Percentiles rank a stretch among this genome's conserved stretches.
Evolutionary conservation across 495 filamentous ascomycete species (phyloP).

Genomic region (Peziza echinospora): DNA sequence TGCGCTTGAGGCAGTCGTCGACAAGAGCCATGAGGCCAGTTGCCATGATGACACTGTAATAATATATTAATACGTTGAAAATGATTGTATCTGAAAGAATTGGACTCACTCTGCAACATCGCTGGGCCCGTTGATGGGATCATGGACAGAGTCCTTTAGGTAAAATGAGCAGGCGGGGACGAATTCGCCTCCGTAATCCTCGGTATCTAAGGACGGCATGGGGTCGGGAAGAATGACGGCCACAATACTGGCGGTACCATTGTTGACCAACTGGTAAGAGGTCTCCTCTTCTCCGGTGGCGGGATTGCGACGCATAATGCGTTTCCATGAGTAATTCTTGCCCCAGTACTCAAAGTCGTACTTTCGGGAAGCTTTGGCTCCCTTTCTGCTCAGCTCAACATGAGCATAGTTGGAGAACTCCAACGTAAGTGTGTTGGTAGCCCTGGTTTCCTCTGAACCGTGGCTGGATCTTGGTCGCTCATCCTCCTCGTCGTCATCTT

Average conservation of each 20-base stretch:
- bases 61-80: conserved; percentile 14
- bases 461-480: conserved; percentile 16
- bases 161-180: conserved; percentile 75
- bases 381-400: conserved; percentile 56
- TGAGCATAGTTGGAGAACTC: conserved; percentile 97
- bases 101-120: conserved; percentile 83
- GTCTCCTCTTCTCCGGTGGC: conserved; percentile 35
- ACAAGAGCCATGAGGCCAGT: conserved; percentile 77
- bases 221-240: conserved; percentile 74
- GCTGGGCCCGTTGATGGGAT: conserved; percentile 22
- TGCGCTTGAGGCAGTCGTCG: conserved; percentile 73
- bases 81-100: conserved; percentile 4
- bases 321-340: conserved; percentile 64
- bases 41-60: conserved; percentile 56
- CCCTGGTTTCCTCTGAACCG: conserved; percentile 4
- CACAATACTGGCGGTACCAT: conserved; percentile 35
- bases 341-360: conserved; percentile 92
- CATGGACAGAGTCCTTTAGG: conserved; percentile 40
- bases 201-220: conserved; percentile 48
- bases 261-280: conserved; percentile 58
- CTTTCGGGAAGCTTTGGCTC: conserved; percentile 45
- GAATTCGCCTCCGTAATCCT: conserved; percentile 76
- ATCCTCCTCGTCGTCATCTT: conserved; percentile 27
- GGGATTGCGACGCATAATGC: conserved; percentile 37
- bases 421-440: conserved; percentile 35